Conservation (phyloP, 1,139 yeast species). For the Lodderomyces oxycetoniae region DNA sequence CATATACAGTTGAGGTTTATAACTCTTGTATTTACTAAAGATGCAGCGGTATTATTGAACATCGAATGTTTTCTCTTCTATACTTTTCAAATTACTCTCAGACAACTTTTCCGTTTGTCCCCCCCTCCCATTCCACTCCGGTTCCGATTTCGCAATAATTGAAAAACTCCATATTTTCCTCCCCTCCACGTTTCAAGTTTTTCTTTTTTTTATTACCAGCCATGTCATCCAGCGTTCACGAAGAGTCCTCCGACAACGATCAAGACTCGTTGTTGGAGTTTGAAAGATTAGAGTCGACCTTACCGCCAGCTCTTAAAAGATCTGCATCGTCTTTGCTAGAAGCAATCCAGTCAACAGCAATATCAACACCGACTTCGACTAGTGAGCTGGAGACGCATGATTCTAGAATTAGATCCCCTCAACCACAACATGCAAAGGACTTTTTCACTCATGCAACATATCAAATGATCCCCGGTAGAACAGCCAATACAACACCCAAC, state of each 20-base stretch:
- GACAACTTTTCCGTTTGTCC: too few relatives aligned
- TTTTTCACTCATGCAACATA: conserved; percentile 3
- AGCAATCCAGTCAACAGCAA: conserved; percentile 19
- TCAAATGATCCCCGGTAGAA: conserved; percentile 12
- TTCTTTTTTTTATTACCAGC: background rate
- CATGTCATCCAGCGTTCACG: conserved; percentile 1
- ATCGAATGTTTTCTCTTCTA: too few relatives aligned
- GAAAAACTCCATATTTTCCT: too few relatives aligned
- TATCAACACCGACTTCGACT: conserved; percentile 3
- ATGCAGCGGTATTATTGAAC: too few relatives aligned
- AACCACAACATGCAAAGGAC: conserved; percentile 12
- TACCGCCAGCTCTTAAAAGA: conserved; percentile 40
- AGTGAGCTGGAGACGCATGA: conserved; percentile 3
- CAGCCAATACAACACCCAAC: conserved; percentile 14
- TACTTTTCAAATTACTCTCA: too few relatives aligned
- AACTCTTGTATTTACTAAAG: too few relatives aligned
- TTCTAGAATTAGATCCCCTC: conserved; percentile 8
- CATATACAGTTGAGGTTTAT: too few relatives aligned
- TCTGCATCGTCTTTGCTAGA: conserved; percentile 42
- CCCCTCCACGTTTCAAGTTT: background rate
- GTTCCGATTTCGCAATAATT: too few relatives aligned
- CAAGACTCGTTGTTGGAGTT: conserved; percentile 26
- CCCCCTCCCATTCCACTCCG: too few relatives aligned
- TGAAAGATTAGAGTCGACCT: conserved; percentile 42
- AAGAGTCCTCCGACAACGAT: conserved; percentile 10